Evolutionary conservation across 106 monocot species (phyloP).

Genomic region (Xerophyta viscosa): DNA sequence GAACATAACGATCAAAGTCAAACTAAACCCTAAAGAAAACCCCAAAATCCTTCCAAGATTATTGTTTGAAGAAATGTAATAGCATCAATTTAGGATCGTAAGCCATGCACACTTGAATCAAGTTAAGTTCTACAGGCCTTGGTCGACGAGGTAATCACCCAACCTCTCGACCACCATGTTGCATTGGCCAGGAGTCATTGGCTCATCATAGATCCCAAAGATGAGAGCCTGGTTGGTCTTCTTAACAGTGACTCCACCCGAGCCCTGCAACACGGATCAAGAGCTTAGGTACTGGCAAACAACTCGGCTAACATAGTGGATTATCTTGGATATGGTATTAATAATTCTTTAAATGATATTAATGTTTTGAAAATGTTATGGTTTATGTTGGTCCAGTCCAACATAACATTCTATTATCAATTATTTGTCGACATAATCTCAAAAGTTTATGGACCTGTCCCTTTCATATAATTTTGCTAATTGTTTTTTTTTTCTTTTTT

Average conservation of each 20-base stretch:
- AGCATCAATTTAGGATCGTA: neutral
- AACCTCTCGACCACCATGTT: constrained; percentile 63
- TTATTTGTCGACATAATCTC: no score
- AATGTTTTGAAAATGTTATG: no score
- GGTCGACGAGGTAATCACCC: constrained; percentile 60
- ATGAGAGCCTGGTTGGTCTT: constrained; percentile 48
- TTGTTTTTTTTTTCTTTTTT: no score
- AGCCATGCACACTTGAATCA: neutral
- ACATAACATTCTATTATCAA: no score
- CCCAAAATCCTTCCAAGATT: constrained; percentile 6
- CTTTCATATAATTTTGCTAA: no score
- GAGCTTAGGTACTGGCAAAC: neutral
- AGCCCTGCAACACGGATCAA: constrained; percentile 24
- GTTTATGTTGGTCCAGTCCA: no score
- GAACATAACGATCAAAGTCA: no score
- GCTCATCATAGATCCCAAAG: constrained; percentile 64
- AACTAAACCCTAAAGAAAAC: no score
- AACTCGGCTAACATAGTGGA: no score
- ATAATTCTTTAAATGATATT: no score
- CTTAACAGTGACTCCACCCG: constrained; percentile 56
- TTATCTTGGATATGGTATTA: no score
- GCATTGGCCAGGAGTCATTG: constrained; percentile 64
- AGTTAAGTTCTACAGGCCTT: constrained; percentile 17
- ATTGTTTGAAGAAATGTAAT: neutral
- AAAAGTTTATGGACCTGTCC: no score